Conservation (phyloP, 306 rosid species). For the Argentina anserina region DNA sequence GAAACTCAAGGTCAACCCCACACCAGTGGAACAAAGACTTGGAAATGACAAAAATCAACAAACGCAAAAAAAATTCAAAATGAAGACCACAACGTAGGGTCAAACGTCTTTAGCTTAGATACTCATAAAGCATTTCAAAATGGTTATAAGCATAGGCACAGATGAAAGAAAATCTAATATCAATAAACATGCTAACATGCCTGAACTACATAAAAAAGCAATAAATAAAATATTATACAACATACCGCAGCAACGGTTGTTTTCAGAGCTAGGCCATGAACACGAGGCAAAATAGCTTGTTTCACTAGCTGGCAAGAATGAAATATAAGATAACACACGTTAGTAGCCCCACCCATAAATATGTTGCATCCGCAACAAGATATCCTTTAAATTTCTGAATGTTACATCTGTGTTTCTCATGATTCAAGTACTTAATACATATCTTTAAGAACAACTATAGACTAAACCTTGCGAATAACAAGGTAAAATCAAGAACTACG, state of each 20-base stretch:
- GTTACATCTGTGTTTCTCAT: neutral
- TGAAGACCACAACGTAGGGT: neutral
- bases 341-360: constrained; percentile 16
- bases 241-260: constrained; percentile 98
- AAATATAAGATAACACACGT: constrained; percentile 21
- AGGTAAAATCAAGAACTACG: neutral
- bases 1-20: neutral
- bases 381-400: neutral
- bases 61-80: neutral
- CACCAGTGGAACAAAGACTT: neutral
- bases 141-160: neutral
- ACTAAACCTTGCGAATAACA: too few species aligned
- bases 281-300: constrained; percentile 87
- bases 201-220: neutral
- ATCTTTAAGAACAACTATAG: neutral
- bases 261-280: constrained; percentile 92
- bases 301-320: constrained; percentile 66
- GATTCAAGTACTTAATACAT: neutral
- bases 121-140: neutral
- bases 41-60: neutral
- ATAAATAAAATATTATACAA: constrained; percentile 27
- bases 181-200: neutral
- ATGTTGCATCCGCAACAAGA: constrained; percentile 12
- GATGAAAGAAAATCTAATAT: neutral
- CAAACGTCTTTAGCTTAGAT: neutral